Conservation (phyloP, 345 rosid genomes). For the Hibiscus syriacus region DNA sequence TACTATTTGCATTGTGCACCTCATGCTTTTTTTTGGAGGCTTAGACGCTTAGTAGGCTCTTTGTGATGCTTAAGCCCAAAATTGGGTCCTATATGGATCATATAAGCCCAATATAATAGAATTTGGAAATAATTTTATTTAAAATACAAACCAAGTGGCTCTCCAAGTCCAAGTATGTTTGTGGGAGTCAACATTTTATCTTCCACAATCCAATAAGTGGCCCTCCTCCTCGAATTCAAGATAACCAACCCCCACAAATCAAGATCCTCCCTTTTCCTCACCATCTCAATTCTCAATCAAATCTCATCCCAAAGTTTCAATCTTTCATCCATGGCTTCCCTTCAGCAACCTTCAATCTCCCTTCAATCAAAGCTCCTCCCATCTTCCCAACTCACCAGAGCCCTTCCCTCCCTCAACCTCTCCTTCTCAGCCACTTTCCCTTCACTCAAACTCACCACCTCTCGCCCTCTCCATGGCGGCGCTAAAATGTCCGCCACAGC, state of each 20-base stretch:
- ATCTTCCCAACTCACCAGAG: slow-evolving; percentile 25
- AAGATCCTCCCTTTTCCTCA: not conserved
- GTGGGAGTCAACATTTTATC: not conserved
- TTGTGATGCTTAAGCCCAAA: not conserved
- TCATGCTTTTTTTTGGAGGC: no score
- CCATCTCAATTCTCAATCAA: not conserved
- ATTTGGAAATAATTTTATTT: no score
- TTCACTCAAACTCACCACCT: slow-evolving; percentile 25
- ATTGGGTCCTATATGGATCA: not conserved
- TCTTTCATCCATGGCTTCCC: slow-evolving; percentile 48
- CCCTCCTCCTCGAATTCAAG: not conserved
- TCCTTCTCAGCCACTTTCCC: slow-evolving; percentile 40
- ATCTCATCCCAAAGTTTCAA: not conserved
- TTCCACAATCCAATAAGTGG: slow-evolving; percentile 8
- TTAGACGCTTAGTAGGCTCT: no score
- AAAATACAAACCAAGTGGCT: no score
- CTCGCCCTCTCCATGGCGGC: slow-evolving; percentile 33
- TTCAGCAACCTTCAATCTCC: slow-evolving; percentile 42
- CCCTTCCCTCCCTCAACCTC: slow-evolving; percentile 32
- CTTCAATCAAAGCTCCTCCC: slow-evolving; percentile 49
- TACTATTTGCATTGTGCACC: no score
- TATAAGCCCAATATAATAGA: not conserved
- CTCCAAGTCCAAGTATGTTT: not conserved
- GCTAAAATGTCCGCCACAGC: slow-evolving; percentile 54
- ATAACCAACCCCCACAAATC: not conserved